A percentile compares a stretch with the other conserved stretches of the same genome.
Conservation (phyloP, 2,329 filamentous ascomycete species). For the Beauveria caledonica region DNA sequence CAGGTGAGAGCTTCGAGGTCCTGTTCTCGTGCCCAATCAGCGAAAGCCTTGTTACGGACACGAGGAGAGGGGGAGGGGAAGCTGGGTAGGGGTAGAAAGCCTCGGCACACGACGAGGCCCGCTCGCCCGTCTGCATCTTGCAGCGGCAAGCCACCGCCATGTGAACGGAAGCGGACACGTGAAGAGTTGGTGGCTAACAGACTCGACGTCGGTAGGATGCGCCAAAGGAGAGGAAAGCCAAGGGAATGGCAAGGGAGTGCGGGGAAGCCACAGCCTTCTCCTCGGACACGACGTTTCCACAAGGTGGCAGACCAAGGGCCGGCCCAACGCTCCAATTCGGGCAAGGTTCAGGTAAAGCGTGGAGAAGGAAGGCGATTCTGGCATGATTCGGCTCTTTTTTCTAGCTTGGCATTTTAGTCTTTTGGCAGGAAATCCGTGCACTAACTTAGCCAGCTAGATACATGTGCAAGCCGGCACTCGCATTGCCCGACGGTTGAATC, state of each 20-base stretch:
- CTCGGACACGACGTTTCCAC: too few relatives aligned
- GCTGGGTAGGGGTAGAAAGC: slow-evolving; percentile 3
- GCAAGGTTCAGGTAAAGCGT: too few relatives aligned
- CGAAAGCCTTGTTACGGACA: not conserved
- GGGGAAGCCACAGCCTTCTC: not conserved
- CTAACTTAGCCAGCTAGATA: too few relatives aligned
- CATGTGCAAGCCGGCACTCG: too few relatives aligned
- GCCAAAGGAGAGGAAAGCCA: not conserved
- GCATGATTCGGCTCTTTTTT: too few relatives aligned
- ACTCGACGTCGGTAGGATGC: not conserved
- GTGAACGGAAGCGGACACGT: not conserved
- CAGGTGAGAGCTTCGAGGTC: too few relatives aligned
- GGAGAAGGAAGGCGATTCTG: too few relatives aligned
- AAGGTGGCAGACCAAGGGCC: too few relatives aligned
- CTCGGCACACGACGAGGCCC: slow-evolving; percentile 3
- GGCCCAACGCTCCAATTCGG: too few relatives aligned
- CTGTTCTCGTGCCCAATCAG: not conserved
- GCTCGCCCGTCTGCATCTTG: not conserved
- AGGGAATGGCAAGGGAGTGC: not conserved
- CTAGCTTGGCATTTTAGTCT: too few relatives aligned
- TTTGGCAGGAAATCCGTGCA: too few relatives aligned
- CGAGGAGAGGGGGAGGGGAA: not conserved
- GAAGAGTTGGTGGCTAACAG: not conserved
- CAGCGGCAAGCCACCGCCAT: not conserved
- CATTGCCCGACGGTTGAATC: too few relatives aligned